Percentiles rank a stretch among this genome's conserved stretches.
These are phyloP conservation scores for Melampsora larici-populina DNA, from an alignment of 1,284 basidiomycete species.

Conservation along the genomic window DNA sequence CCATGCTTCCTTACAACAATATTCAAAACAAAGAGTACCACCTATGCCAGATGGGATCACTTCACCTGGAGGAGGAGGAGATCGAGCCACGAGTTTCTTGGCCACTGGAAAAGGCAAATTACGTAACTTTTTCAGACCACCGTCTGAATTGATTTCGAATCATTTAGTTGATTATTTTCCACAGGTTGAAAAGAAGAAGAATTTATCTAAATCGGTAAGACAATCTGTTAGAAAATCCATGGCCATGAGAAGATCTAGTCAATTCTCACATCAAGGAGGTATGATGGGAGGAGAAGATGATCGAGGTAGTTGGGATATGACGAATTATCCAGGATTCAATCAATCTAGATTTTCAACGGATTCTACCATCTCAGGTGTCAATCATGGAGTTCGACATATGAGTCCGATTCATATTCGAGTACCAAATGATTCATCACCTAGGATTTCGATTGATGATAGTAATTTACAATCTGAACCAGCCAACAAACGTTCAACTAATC, in stretches of 20 bases:
- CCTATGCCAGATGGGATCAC: constrained; percentile 46
- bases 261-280: constrained; percentile 17
- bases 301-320: constrained; percentile 24
- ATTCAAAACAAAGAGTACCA: not conserved
- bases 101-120: constrained; percentile 57
- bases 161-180: constrained; percentile 97
- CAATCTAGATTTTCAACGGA: constrained; percentile 11
- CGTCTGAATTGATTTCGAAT: constrained; percentile 93
- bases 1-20: constrained; percentile 26
- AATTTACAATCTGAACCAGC: not conserved
- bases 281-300: not conserved
- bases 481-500: not conserved
- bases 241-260: constrained; percentile 23
- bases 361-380: not conserved
- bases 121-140: constrained; percentile 96
- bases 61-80: constrained; percentile 10
- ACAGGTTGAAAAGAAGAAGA: constrained; percentile 78
- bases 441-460: not conserved
- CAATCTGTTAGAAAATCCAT: constrained; percentile 48
- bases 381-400: not conserved
- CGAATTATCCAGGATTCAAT: constrained; percentile 8
- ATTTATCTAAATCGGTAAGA: constrained; percentile 69
- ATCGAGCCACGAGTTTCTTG: constrained; percentile 39
- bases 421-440: not conserved
- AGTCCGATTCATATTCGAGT: not conserved